Percentiles rank a stretch among this genome's conserved stretches.
phyloP scores from a whole-genome alignment of 495 filamentous ascomycete genomes.

The Podospora didyma region DNA sequence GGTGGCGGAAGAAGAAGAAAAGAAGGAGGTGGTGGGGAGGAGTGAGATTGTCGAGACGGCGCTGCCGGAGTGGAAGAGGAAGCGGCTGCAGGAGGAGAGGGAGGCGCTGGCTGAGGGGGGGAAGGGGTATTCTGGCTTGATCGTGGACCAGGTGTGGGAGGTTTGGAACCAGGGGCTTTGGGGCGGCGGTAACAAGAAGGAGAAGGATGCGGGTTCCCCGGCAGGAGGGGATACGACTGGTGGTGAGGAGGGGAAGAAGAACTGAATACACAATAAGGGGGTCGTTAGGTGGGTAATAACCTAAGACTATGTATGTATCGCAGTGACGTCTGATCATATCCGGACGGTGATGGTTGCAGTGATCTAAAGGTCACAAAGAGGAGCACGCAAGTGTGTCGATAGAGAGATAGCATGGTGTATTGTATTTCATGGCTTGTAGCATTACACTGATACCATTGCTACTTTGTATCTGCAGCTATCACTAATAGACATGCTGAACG shows the following conservation, averaged over 20 bases:
- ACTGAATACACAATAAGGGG: constrained; percentile 5
- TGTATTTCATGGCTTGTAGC: background rate
- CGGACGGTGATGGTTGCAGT: too few relatives aligned
- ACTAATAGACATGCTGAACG: too few relatives aligned
- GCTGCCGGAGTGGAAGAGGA: constrained; percentile 59
- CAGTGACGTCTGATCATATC: too few relatives aligned
- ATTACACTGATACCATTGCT: too few relatives aligned
- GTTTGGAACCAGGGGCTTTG: constrained; percentile 56
- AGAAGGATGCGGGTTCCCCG: constrained; percentile 4
- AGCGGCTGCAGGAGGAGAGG: constrained; percentile 64
- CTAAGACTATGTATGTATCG: too few relatives aligned
- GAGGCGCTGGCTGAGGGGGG: constrained; percentile 68
- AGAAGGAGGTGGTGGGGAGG: constrained; percentile 18
- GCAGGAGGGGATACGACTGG: constrained; percentile 17
- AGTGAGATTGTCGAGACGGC: constrained; percentile 13
- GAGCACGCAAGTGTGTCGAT: too few relatives aligned
- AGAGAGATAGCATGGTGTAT: background rate
- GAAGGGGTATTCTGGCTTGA: constrained; percentile 76
- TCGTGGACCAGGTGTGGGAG: constrained; percentile 79
- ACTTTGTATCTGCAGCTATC: too few relatives aligned
- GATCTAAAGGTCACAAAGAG: too few relatives aligned
- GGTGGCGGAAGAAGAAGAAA: constrained; percentile 17
- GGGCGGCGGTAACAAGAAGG: constrained; percentile 12
- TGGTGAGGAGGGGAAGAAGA: constrained; percentile 15
- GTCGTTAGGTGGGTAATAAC: constrained; percentile 2